Percentiles rank a stretch among this genome's conserved stretches.
Conservation (phyloP, 2,329 filamentous ascomycete genomes). For the Monascus ruber region DNA sequence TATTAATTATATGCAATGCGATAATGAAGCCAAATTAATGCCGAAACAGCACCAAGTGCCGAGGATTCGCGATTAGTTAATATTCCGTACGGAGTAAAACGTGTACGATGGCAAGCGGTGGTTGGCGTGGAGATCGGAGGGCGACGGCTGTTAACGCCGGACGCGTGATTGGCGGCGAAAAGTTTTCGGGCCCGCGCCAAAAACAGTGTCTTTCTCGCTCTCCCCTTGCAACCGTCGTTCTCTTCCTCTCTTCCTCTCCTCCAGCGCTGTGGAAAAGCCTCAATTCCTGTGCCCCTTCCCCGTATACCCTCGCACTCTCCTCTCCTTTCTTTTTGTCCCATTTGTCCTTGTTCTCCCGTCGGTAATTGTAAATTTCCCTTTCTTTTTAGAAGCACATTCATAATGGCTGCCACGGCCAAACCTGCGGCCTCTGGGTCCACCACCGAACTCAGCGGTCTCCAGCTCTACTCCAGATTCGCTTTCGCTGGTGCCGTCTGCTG, state of each 20-base stretch:
- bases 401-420: background rate
- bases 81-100: too few species aligned
- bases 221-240: constrained; percentile 7
- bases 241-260: constrained; percentile 8
- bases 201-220: constrained; percentile 6
- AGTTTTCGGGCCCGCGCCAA: constrained; percentile 16
- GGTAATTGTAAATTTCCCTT: background rate
- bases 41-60: too few species aligned
- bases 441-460: constrained; percentile 47
- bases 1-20: too few species aligned
- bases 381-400: constrained; percentile 7
- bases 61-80: too few species aligned
- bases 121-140: background rate
- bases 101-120: background rate
- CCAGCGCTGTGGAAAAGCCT: constrained; percentile 9
- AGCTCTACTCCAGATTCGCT: constrained; percentile 90
- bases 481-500: constrained; percentile 97
- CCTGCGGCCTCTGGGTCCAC: constrained; percentile 4
- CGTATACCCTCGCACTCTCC: background rate
- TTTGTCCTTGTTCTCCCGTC: constrained; percentile 3
- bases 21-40: too few species aligned
- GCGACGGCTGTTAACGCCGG: constrained; percentile 4
- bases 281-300: constrained; percentile 9
- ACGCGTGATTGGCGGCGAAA: constrained; percentile 18
- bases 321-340: constrained; percentile 4